These are phyloP conservation scores for Monosiga brevicollis DNA, from an alignment of 78 protist genomes.

Conservation along the genomic window DNA sequence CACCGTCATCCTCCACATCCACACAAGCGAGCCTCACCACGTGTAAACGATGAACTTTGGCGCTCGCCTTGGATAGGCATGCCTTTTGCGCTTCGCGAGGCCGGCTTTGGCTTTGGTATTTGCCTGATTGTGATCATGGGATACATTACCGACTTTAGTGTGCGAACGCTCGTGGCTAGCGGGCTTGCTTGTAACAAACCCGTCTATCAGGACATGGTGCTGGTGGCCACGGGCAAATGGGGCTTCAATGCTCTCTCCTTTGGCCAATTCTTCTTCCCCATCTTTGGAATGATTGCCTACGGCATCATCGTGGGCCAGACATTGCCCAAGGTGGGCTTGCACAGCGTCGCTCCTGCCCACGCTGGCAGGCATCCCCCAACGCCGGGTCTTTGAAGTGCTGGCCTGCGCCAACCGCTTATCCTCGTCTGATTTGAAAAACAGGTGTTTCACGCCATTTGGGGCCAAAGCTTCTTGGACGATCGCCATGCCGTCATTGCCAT, in stretches of 20 bases:
- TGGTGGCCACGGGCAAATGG: neutral
- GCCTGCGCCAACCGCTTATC: no score
- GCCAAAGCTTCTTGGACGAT: neutral
- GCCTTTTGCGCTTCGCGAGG: neutral
- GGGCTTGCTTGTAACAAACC: neutral
- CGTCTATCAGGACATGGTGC: neutral
- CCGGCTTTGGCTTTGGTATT: neutral
- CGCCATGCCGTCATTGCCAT: neutral
- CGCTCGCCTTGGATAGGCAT: no score
- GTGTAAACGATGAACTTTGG: no score
- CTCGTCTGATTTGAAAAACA: no score
- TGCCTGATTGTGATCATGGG: neutral
- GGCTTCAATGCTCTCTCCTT: neutral
- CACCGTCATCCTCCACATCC: no score
- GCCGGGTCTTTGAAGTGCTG: no score
- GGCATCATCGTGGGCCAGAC: neutral
- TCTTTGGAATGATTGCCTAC: neutral
- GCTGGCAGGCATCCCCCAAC: no score
- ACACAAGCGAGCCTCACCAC: no score
- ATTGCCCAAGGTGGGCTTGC: neutral
- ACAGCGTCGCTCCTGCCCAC: no score
- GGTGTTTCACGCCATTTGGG: neutral
- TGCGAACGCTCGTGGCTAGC: no score
- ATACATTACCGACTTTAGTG: no score
- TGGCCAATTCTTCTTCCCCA: neutral